Conservation (phyloP, 225 moss, liverwort and hornwort species). For the Physcomitrium patens region DNA sequence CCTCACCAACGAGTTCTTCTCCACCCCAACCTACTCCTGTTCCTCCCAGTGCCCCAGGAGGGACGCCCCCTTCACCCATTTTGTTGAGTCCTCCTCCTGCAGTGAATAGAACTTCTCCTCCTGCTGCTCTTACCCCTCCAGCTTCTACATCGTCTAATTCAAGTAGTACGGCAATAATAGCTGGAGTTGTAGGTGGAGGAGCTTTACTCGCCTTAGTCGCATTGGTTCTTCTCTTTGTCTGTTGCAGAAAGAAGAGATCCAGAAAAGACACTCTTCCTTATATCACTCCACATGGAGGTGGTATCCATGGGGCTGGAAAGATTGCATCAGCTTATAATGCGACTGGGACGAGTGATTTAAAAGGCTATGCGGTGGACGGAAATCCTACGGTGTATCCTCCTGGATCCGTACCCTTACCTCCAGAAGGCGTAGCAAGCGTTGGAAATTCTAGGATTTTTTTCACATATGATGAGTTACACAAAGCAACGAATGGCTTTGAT, state of each 20-base stretch:
- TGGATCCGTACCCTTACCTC: slow-evolving; percentile 41
- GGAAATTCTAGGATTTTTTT: slow-evolving; percentile 88
- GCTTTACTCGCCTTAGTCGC: slow-evolving; percentile 27
- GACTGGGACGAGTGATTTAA: slow-evolving; percentile 24
- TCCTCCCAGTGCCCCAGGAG: background rate
- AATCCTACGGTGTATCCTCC: slow-evolving; percentile 24
- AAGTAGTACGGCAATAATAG: background rate
- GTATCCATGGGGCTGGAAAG: slow-evolving; percentile 23
- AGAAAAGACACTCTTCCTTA: slow-evolving; percentile 39
- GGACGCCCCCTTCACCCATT: background rate
- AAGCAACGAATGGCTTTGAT: slow-evolving; percentile 79
- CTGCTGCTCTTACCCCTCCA: slow-evolving; percentile 15
- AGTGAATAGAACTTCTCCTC: background rate
- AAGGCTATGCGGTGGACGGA: slow-evolving; percentile 43
- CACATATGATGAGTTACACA: slow-evolving; percentile 74
- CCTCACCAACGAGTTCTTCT: background rate
- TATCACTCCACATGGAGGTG: slow-evolving; percentile 27
- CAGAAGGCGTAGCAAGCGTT: slow-evolving; percentile 54
- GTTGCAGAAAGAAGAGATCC: slow-evolving; percentile 30
- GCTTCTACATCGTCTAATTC: background rate
- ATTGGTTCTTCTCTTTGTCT: slow-evolving; percentile 10
- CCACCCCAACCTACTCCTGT: slow-evolving; percentile 1
- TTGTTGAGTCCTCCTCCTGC: background rate
- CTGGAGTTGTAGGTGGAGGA: slow-evolving; percentile 34
- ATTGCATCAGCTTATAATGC: slow-evolving; percentile 32